Percentiles rank a stretch among this genome's conserved stretches.
phyloP scores from a whole-genome alignment of 345 rosid species.

The Carallia brachiata region DNA sequence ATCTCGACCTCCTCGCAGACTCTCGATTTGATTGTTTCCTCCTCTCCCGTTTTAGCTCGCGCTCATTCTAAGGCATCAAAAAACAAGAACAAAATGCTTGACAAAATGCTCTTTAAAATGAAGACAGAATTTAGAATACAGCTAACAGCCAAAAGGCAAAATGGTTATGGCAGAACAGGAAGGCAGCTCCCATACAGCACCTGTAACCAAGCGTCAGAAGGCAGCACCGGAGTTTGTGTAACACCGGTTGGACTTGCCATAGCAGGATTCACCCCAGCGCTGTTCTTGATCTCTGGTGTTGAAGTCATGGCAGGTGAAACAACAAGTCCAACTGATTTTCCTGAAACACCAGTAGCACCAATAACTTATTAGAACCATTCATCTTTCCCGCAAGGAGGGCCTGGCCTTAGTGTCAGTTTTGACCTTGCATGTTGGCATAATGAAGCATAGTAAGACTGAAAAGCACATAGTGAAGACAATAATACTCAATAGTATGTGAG shows the following conservation, averaged over 20 bases:
- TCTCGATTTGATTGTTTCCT: constrained; percentile 96
- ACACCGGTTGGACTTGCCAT: constrained; percentile 36
- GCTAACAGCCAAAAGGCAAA: too few relatives aligned
- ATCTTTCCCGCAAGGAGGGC: constrained; percentile 29
- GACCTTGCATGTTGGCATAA: constrained; percentile 33
- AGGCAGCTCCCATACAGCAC: constrained; percentile 30
- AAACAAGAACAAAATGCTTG: neutral
- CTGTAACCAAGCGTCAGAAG: constrained; percentile 76
- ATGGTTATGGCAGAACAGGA: too few relatives aligned
- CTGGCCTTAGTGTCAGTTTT: constrained; percentile 40
- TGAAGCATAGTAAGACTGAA: too few relatives aligned
- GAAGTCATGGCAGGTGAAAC: constrained; percentile 43
- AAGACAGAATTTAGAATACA: neutral
- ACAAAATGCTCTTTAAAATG: neutral
- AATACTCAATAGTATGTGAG: too few relatives aligned
- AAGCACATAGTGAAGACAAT: too few relatives aligned
- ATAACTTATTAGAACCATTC: constrained; percentile 26
- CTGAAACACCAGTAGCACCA: constrained; percentile 26
- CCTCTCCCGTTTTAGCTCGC: constrained; percentile 85
- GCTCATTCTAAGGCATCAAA: constrained; percentile 52
- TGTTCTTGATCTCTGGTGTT: constrained; percentile 44
- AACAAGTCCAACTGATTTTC: constrained; percentile 31
- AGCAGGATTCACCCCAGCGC: constrained; percentile 33
- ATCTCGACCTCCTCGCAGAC: constrained; percentile 94
- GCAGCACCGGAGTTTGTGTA: constrained; percentile 57